phyloP scores from a whole-genome alignment of 1,284 basidiomycete species.

The Neolentinus lepideus region DNA sequence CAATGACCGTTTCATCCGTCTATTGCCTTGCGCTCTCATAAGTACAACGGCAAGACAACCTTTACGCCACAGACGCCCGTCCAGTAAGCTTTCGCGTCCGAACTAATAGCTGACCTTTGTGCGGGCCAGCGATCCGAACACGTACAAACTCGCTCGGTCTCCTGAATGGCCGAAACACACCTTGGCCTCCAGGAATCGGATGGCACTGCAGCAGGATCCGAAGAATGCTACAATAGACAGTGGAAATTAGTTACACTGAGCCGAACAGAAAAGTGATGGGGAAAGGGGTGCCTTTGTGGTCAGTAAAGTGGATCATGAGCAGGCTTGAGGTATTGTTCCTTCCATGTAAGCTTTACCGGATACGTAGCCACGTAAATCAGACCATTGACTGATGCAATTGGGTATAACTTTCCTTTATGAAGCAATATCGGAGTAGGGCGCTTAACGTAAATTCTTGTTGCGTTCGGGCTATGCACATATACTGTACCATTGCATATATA shows the following conservation, averaged over 20 bases:
- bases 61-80: conserved; percentile 31
- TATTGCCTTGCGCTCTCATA: conserved; percentile 13
- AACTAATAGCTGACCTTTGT: conserved; percentile 58
- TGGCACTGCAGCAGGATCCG: conserved; percentile 38
- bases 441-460: too few species aligned
- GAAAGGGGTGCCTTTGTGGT: conserved; percentile 29
- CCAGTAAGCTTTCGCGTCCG: conserved; percentile 40
- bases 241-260: conserved; percentile 38
- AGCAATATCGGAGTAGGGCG: too few species aligned
- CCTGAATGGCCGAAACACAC: conserved; percentile 35
- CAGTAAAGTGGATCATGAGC: conserved; percentile 21
- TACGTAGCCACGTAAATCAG: too few species aligned
- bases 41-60: conserved; percentile 38
- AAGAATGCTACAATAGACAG: conserved; percentile 22
- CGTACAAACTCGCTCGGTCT: conserved; percentile 38
- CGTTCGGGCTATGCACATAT: too few species aligned
- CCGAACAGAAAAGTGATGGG: conserved; percentile 30
- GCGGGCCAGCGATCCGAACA: conserved; percentile 43
- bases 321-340: conserved; percentile 7
- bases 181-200: conserved; percentile 21
- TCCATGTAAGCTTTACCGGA: too few species aligned
- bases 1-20: not conserved
- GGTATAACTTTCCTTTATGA: too few species aligned
- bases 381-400: too few species aligned
- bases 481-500: too few species aligned